Conservation (phyloP, 2,329 filamentous ascomycete species). For the Colletotrichum somersetense region DNA sequence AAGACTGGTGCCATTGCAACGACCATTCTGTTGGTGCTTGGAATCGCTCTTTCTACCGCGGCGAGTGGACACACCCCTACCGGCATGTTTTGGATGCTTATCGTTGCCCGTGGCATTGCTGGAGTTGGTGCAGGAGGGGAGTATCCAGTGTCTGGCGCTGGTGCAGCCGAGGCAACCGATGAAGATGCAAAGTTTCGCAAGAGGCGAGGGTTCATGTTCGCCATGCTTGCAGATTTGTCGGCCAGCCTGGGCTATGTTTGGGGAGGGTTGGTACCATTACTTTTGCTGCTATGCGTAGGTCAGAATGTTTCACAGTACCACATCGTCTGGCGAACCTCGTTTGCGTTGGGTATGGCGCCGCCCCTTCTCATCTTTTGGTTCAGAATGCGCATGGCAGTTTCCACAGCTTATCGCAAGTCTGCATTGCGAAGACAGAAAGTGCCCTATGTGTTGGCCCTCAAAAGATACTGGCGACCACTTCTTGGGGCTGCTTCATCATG, state of each 20-base stretch:
- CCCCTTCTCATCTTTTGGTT: slow-evolving; percentile 66
- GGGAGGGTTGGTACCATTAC: slow-evolving; percentile 61
- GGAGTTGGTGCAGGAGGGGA: slow-evolving; percentile 62
- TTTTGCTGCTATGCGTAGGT: slow-evolving; percentile 63
- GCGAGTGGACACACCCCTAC: slow-evolving; percentile 53
- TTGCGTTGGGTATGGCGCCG: slow-evolving; percentile 63
- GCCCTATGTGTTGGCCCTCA: slow-evolving; percentile 62
- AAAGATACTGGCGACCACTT: slow-evolving; percentile 62
- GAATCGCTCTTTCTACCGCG: slow-evolving; percentile 60
- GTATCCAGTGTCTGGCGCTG: slow-evolving; percentile 64
- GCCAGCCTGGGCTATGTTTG: slow-evolving; percentile 64
- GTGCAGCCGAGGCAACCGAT: slow-evolving; percentile 66
- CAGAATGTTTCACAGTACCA: slow-evolving; percentile 56
- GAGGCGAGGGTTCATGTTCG: slow-evolving; percentile 67
- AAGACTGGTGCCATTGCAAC: slow-evolving; percentile 61
- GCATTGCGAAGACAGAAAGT: slow-evolving; percentile 59
- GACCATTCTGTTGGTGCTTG: slow-evolving; percentile 60
- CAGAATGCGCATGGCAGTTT: slow-evolving; percentile 64
- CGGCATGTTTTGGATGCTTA: slow-evolving; percentile 65
- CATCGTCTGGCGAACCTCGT: slow-evolving; percentile 64
- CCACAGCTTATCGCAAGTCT: slow-evolving; percentile 61
- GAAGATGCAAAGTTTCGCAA: slow-evolving; percentile 59
- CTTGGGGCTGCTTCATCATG: slow-evolving; percentile 62
- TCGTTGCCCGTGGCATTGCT: slow-evolving; percentile 56
- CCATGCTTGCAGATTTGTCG: slow-evolving; percentile 66